Evolutionary conservation across 306 rosid species (phyloP).

Genomic region (Malus fusca): DNA sequence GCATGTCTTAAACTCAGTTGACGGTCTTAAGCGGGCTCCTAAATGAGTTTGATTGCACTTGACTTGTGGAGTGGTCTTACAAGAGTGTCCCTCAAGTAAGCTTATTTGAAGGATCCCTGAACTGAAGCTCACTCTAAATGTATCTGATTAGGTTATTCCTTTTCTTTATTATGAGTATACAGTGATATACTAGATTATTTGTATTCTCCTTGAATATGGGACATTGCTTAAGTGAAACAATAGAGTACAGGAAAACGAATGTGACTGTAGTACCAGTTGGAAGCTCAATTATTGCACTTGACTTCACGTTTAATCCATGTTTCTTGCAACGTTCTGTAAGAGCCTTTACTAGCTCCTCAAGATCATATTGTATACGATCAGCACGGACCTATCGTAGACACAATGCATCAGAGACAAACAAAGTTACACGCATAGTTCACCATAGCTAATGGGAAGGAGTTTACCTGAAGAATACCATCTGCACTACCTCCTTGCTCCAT

Average conservation of each 20-base stretch:
- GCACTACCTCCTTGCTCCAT: constrained; percentile 96
- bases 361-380: constrained; percentile 85
- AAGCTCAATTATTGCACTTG: constrained; percentile 64
- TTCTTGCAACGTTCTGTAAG: constrained; percentile 83
- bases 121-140: too few species aligned
- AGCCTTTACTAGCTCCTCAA: constrained; percentile 71
- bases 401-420: constrained; percentile 27
- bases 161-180: neutral
- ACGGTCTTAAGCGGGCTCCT: neutral
- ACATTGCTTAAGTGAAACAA: neutral
- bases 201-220: neutral
- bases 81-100: too few species aligned
- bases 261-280: constrained; percentile 53
- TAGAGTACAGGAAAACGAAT: neutral
- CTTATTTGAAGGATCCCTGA: too few species aligned
- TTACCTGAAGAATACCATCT: constrained; percentile 97
- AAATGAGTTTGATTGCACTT: constrained; percentile 27
- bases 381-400: constrained; percentile 69
- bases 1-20: neutral
- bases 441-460: constrained; percentile 4
- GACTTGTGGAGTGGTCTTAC: constrained; percentile 24
- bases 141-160: too few species aligned
- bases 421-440: constrained; percentile 1
- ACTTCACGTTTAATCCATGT: constrained; percentile 66
- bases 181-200: neutral